Conservation (phyloP, 768 basidiomycete genomes). For the Mycena haematopus region DNA sequence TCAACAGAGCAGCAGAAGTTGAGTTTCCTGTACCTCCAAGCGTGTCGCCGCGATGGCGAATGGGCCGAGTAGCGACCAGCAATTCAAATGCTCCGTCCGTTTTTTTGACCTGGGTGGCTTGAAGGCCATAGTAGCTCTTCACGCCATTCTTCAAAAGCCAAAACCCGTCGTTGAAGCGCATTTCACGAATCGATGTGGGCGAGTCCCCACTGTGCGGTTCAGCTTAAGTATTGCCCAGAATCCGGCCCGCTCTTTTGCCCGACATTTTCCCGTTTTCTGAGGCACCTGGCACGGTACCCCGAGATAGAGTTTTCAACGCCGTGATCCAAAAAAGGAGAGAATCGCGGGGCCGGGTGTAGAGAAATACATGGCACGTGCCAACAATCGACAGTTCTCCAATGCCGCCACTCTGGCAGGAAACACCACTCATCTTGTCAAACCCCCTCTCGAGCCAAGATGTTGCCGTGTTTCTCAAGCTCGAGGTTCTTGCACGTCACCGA, state of each 20-base stretch:
- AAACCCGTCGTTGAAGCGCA: conserved; percentile 80
- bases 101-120: conserved; percentile 57
- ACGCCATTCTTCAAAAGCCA: conserved; percentile 71
- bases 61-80: conserved; percentile 65
- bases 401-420: conserved; percentile 56
- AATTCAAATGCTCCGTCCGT: conserved; percentile 58
- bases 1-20: conserved; percentile 22
- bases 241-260: conserved; percentile 29
- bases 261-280: conserved; percentile 20
- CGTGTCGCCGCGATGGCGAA: conserved; percentile 69
- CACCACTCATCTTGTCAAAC: conserved; percentile 68
- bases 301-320: too few species aligned
- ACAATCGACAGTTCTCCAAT: conserved; percentile 1
- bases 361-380: neutral
- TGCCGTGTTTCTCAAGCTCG: conserved; percentile 73
- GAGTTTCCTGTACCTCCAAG: conserved; percentile 53
- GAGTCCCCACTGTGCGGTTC: neutral
- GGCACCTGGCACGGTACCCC: too few species aligned
- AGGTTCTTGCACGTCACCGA: conserved; percentile 46
- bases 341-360: too few species aligned
- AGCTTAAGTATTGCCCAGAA: conserved; percentile 7
- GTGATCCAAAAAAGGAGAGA: neutral
- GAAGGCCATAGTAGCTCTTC: conserved; percentile 65
- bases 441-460: conserved; percentile 60
- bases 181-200: conserved; percentile 34